Evolutionary conservation across 2,329 filamentous ascomycete genomes (phyloP), one percentile per base, ranked within the genome.

Genomic region (Zasmidium cellare): DNA sequence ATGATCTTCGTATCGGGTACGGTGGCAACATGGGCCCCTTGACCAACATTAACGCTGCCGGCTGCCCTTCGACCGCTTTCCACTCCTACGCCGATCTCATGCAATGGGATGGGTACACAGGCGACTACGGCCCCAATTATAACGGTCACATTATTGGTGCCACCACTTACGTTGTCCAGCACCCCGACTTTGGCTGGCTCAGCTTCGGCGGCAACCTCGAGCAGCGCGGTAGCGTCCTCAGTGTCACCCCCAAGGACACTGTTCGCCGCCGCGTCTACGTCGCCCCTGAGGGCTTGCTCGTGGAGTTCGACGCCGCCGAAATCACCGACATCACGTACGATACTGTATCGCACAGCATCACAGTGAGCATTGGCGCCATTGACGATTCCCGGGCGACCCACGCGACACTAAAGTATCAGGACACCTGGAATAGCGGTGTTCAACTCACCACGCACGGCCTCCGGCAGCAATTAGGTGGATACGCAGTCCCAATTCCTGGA

Each of bases 51-150:
- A 76, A 83, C 58, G 62, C 75, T 19, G 81, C 79, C 1, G 84
- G 83, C 0, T 86, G 82, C 57, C 79, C 79, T 0, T 76, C 80
- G 9, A 80, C 80, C 1, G 80, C 81, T 0, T 85, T 86, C 66
- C 83, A 86, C 67, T 82, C 81, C 0, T 85, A 75, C 66, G 82
- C 84, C 0, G 79, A 74, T 85, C 75, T 65, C 82, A 83, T 0
- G 79, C 74, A 73, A 20, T 85, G 84, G 80, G 84, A 86, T 62
- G 77, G 75, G 0, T 83, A 82, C 59, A 80, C 76, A 7, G 82
- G 83, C 1, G 84, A 86, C 66, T 85, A 85, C 56, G 84, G 84
- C 0, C 79, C 77, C 0, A 80, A 78, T 1, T 83, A 85, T 57
- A 56, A 84, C 0, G 84, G 82, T 0, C 69, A 82, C 46, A 76